Percentiles rank a stretch among this genome's conserved stretches.
Conservation (phyloP, 352 stramenopile genomes). For the Phytophthora rubi region DNA sequence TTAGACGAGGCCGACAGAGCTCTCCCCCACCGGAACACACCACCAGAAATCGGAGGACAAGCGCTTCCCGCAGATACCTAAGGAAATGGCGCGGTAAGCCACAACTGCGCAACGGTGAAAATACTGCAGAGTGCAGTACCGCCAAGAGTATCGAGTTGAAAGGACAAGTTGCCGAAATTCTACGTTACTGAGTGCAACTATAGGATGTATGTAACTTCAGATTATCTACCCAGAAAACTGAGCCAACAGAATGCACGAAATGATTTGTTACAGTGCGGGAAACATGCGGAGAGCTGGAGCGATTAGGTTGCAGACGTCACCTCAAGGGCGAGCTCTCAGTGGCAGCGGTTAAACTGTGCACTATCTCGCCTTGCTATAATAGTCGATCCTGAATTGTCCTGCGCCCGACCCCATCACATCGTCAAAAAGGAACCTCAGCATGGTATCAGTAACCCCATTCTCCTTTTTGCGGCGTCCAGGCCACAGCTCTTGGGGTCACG, state of each 20-base stretch:
- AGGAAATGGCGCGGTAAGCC: not conserved
- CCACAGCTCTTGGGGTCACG: not conserved
- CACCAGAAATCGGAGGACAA: not conserved
- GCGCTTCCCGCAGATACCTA: not conserved
- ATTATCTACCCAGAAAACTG: not conserved
- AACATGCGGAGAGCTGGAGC: conserved; percentile 2
- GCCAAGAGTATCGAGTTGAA: not conserved
- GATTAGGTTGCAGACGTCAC: conserved; percentile 6
- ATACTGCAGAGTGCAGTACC: not conserved
- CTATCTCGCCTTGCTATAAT: not conserved
- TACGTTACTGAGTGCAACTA: not conserved
- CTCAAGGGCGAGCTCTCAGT: not conserved
- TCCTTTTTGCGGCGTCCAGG: conserved; percentile 24
- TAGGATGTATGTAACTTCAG: too few species aligned
- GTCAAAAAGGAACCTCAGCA: conserved; percentile 6
- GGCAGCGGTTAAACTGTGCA: not conserved
- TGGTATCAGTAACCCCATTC: conserved; percentile 9
- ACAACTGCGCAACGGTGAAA: not conserved
- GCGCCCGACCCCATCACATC: conserved; percentile 10
- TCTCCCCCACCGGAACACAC: too few species aligned
- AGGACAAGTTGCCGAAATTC: not conserved
- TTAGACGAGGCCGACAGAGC: too few species aligned
- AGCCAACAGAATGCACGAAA: conserved; percentile 4
- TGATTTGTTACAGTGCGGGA: conserved; percentile 1
- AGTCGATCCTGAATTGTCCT: conserved; percentile 1